Conservation (phyloP, 495 filamentous ascomycete genomes). For the Massariosphaeria phaeospora region DNA sequence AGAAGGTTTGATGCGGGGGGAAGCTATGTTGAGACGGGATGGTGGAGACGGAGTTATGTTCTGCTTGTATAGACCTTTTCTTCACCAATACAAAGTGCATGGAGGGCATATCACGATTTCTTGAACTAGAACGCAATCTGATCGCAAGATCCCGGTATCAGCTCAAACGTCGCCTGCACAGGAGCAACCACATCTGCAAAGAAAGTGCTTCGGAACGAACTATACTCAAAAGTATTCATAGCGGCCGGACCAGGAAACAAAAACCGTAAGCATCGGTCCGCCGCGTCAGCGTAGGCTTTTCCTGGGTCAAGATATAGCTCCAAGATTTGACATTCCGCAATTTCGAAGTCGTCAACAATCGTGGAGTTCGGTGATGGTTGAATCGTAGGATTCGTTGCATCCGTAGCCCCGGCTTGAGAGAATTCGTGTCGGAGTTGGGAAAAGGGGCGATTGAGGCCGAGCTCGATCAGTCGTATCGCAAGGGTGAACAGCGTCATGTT, state of each 20-base stretch:
- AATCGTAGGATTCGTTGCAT: background rate
- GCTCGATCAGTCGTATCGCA: slow-evolving; percentile 13
- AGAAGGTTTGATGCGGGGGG: too few relatives aligned
- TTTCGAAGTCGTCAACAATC: slow-evolving; percentile 10
- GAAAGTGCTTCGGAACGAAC: background rate
- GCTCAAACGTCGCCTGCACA: slow-evolving; percentile 3
- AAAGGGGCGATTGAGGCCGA: slow-evolving; percentile 10
- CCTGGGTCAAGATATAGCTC: slow-evolving; percentile 3
- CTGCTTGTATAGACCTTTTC: too few relatives aligned
- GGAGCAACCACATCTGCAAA: slow-evolving; percentile 8
- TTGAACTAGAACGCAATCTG: too few relatives aligned
- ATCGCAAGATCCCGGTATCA: too few relatives aligned
- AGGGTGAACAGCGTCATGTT: slow-evolving; percentile 11
- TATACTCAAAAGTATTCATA: slow-evolving; percentile 3
- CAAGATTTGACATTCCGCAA: slow-evolving; percentile 3
- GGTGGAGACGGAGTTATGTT: too few relatives aligned
- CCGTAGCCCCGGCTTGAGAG: background rate
- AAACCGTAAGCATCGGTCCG: background rate
- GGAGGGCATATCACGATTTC: too few relatives aligned
- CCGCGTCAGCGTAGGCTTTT: slow-evolving; percentile 2
- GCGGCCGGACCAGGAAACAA: slow-evolving; percentile 3
- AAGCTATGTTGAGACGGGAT: too few relatives aligned
- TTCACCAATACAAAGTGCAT: too few relatives aligned
- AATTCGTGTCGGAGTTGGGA: slow-evolving; percentile 1
- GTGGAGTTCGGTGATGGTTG: background rate